Percentiles rank a stretch among this genome's conserved stretches.
phyloP scores from a whole-genome alignment of 1,284 basidiomycete species.

The Irpex lacteus region DNA sequence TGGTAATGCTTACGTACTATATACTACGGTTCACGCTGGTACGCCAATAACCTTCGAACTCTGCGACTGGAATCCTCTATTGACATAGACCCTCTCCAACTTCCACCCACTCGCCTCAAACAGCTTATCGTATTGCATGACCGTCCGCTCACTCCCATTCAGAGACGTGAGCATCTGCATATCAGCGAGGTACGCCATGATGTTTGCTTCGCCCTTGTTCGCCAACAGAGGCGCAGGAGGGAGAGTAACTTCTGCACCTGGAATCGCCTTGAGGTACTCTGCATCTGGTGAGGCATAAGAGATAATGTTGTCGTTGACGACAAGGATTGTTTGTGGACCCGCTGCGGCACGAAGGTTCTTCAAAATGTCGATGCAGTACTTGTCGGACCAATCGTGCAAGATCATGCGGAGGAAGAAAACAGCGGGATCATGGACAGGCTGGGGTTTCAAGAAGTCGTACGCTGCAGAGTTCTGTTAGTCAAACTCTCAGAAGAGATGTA shows the following conservation, averaged over 20 bases:
- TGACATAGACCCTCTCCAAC: background rate
- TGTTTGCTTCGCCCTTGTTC: slow-evolving; percentile 7
- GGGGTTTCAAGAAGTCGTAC: slow-evolving; percentile 30
- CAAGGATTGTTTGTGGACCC: slow-evolving; percentile 8
- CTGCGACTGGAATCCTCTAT: background rate
- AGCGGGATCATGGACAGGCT: slow-evolving; percentile 22
- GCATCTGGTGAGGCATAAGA: slow-evolving; percentile 7
- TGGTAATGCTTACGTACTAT: too few relatives aligned
- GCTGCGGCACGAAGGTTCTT: slow-evolving; percentile 21
- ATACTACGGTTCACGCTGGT: background rate
- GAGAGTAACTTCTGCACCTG: slow-evolving; percentile 2
- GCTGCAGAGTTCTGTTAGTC: background rate
- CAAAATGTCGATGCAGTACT: slow-evolving; percentile 22
- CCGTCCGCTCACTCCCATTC: background rate
- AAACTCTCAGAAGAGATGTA: background rate
- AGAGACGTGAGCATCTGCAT: background rate
- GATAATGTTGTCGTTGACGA: slow-evolving; percentile 12
- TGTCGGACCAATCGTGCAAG: slow-evolving; percentile 29
- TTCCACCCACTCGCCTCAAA: background rate
- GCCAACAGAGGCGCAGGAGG: slow-evolving; percentile 9
- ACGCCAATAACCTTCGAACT: background rate
- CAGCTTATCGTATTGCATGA: background rate
- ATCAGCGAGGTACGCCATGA: slow-evolving; percentile 10
- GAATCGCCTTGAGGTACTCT: background rate
- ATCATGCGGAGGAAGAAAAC: slow-evolving; percentile 27